phyloP scores from a whole-genome alignment of 352 stramenopile species.

The Phytophthora cryptogea region DNA sequence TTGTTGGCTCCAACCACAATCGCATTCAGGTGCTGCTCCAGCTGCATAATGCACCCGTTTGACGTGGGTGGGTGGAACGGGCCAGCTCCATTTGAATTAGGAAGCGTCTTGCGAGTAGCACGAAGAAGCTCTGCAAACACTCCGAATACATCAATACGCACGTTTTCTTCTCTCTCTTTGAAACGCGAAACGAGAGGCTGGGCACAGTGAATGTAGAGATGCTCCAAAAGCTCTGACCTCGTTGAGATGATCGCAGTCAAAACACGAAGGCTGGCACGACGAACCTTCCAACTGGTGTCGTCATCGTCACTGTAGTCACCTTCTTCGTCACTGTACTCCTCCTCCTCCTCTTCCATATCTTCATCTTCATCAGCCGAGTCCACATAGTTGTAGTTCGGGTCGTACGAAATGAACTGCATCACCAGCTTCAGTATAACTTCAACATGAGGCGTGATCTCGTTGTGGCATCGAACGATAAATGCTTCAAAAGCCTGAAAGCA shows the following conservation, averaged over 20 bases:
- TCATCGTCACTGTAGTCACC: constrained; percentile 94
- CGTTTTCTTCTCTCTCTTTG: constrained; percentile 99
- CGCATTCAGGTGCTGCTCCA: constrained; percentile 68
- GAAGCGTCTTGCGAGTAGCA: constrained; percentile 59
- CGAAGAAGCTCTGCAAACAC: constrained; percentile 94
- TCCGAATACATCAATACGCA: constrained; percentile 96
- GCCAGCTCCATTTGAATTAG: constrained; percentile 31
- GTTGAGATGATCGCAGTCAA: constrained; percentile 93
- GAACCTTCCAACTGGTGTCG: constrained; percentile 98
- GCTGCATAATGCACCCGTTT: constrained; percentile 51
- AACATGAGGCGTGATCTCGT: constrained; percentile 95
- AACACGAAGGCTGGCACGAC: constrained; percentile 90
- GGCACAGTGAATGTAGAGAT: constrained; percentile 85
- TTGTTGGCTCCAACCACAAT: constrained; percentile 82
- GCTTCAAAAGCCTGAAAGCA: constrained; percentile 98
- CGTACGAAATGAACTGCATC: constrained; percentile 96
- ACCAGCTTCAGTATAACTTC: constrained; percentile 90
- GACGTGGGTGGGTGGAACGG: constrained; percentile 35
- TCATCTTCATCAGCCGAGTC: constrained; percentile 92
- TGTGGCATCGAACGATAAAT: constrained; percentile 96
- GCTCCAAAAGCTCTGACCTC: constrained; percentile 81
- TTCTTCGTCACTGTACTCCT: constrained; percentile 82
- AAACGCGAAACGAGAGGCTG: constrained; percentile 88
- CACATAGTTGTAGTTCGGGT: constrained; percentile 99
- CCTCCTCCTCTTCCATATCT: constrained; percentile 84